Evolutionary conservation across 495 filamentous ascomycete species (phyloP), one percentile per base, ranked within the genome.

Genomic region (Hypoxylon fragiforme): DNA sequence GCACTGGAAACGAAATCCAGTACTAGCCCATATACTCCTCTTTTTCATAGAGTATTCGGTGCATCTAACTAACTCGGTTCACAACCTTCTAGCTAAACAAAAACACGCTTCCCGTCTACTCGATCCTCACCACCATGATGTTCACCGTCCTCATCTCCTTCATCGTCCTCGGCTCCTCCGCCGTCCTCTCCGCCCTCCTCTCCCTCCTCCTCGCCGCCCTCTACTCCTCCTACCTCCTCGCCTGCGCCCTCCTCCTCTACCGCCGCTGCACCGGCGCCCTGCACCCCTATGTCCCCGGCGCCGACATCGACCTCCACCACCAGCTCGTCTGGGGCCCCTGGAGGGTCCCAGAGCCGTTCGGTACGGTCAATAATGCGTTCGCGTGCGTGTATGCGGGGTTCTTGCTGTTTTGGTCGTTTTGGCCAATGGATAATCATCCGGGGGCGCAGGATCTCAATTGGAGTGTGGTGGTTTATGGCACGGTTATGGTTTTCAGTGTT

Each of bases 131-230:
- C 28, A 76, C 75, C 3, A 72, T 77, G 56, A 50, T 63, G 30
- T 70, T 79, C 39, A 77, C 82, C 12, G 72, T 78, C 46, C 64
- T 84, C 26, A 67, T 87, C 0, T 81, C 81, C 0, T 65, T 84
- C 21, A 84, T 87, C 65, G 83, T 82, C 56, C 76, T 87, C 47
- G 83, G 80, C 16, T 82, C 78, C 0, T 50, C 70, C 2, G 70
- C 75, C 3, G 83, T 81, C 4, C 77, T 86, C 59, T 79, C 81
- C 60, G 77, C 77, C 22, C 73, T 85, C 24, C 66, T 77, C 34
- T 80, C 81, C 59, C 60, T 80, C 61, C 22, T 75, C 63, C 50
- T 80, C 69, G 44, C 43, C 41, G 32, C 62, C 38, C 48, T 82
- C 60, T 37, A 76, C 63, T 52, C 78, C 66, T 49, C 81, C 62